Base-by-base conservation (phyloP, 2,329 filamentous ascomycete genomes). In the Nakataea oryzae region DNA sequence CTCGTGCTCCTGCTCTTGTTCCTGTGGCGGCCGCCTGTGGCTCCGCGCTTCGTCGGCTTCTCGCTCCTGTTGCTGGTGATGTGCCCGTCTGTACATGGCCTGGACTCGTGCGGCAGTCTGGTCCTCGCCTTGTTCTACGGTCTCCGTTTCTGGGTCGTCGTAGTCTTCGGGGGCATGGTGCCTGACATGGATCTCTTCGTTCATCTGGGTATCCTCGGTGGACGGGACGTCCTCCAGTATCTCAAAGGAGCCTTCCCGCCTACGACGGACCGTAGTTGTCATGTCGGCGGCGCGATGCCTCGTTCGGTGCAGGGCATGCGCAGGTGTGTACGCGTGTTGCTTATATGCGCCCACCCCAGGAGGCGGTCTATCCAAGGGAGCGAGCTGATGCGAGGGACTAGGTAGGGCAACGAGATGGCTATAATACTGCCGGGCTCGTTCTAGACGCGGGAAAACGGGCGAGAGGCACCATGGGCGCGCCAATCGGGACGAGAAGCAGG, bases 181-280 rank as follows among this genome's bases (percentile, higher is more conserved):
- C 24, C 54, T 29, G 14, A 29, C 28, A 29, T 27, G 65, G 59
- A 74, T 73, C n/a, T 79, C 78, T 9, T 72, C 72, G 72, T 80
- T 78, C 74, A 81, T 75, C 65, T 80, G 76, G 1, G 79, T 79
- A 59, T 82, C 79, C 65, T 79, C 79, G 8, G 79, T 81, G 21
- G 75, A 74, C 1, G 71, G 70, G 11, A 70, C 73, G 73, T 82
- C 80, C 64, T 81, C 76, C 68, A 81, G 79, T 62, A 82, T 81
- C 28, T 75, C 73, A 64, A 82, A 81, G 17, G 72, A 67, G 27
- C 78, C 73, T 30, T 72, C 73, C 27, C 67, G 69, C n/a, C 66
- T 67, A 63, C 68, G 73, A 58, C 69, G 67, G 54, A 67, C 57
- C 17, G 64, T 61, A 3, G 66, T 54, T 1, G 65, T 62, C 66